phyloP scores from a whole-genome alignment of 2,329 filamentous ascomycete species.

The Aspergillus texensis region DNA sequence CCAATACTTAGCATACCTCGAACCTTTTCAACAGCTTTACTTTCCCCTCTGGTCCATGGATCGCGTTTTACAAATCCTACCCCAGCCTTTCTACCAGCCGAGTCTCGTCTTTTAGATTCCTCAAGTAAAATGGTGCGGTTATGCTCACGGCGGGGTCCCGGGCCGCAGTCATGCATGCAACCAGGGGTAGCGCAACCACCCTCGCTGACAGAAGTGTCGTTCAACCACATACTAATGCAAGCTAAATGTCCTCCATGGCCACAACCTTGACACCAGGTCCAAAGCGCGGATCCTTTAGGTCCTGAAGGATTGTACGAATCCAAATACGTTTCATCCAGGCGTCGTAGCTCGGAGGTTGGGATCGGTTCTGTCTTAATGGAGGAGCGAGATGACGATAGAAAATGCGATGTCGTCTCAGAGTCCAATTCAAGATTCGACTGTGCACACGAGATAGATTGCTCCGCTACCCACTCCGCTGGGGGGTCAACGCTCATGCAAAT shows the following conservation, averaged over 20 bases:
- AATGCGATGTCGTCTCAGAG: constrained; percentile 35
- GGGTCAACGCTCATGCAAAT: constrained; percentile 47
- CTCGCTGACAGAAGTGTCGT: constrained; percentile 49
- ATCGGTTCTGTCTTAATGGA: constrained; percentile 39
- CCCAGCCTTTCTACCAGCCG: constrained; percentile 36
- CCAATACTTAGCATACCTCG: constrained; percentile 45
- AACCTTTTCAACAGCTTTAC: constrained; percentile 50
- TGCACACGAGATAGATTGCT: constrained; percentile 22
- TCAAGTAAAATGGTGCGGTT: constrained; percentile 37
- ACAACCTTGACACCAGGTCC: constrained; percentile 62
- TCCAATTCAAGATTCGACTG: constrained; percentile 18
- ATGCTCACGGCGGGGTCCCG: constrained; percentile 49
- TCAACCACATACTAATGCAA: constrained; percentile 61
- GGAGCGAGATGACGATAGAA: constrained; percentile 51
- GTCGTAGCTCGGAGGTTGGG: constrained; percentile 28
- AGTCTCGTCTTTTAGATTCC: constrained; percentile 37
- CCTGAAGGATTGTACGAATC: constrained; percentile 29
- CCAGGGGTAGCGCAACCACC: constrained; percentile 62
- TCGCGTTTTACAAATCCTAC: constrained; percentile 47
- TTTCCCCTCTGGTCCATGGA: constrained; percentile 47
- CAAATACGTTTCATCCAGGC: constrained; percentile 21
- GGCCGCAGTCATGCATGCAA: constrained; percentile 62
- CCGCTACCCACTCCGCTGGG: constrained; percentile 42
- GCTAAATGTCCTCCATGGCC: constrained; percentile 62
- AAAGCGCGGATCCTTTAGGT: constrained; percentile 46